Evolutionary conservation across 2,329 filamentous ascomycete genomes (phyloP).

Genomic region (Podosphaera leucotricha): DNA sequence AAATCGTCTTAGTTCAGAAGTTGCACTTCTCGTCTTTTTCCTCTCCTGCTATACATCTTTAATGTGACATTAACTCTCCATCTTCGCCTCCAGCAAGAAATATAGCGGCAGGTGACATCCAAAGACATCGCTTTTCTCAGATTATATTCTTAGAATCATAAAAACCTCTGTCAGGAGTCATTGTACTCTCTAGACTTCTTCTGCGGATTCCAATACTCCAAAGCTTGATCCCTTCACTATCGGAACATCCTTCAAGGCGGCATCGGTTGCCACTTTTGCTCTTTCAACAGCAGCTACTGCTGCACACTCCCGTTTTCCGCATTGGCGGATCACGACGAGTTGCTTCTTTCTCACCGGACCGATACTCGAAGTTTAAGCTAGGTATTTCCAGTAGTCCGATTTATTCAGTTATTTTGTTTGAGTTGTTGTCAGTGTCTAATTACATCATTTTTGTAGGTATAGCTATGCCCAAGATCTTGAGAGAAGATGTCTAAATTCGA

Average conservation of each 20-base stretch:
- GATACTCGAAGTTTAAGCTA: background rate
- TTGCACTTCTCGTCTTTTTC: background rate
- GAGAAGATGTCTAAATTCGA: no score
- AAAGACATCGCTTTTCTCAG: background rate
- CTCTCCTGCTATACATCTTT: background rate
- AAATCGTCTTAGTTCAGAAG: background rate
- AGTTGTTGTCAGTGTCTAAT: no score
- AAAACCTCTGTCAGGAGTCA: background rate
- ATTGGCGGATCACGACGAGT: background rate
- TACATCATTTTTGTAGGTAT: no score
- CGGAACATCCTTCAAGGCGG: background rate
- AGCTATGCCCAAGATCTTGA: no score
- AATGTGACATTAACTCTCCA: background rate
- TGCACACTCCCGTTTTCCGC: background rate
- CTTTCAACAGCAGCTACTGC: background rate
- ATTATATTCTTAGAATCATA: background rate
- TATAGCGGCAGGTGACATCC: background rate
- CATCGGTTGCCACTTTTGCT: background rate
- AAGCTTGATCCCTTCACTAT: background rate
- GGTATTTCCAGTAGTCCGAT: background rate
- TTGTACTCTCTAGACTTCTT: background rate
- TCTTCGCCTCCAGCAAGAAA: background rate
- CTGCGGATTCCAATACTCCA: background rate
- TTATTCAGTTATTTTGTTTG: no score
- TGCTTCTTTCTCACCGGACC: background rate